Conservation (phyloP, 306 rosid species). For the Dryas drummondii region DNA sequence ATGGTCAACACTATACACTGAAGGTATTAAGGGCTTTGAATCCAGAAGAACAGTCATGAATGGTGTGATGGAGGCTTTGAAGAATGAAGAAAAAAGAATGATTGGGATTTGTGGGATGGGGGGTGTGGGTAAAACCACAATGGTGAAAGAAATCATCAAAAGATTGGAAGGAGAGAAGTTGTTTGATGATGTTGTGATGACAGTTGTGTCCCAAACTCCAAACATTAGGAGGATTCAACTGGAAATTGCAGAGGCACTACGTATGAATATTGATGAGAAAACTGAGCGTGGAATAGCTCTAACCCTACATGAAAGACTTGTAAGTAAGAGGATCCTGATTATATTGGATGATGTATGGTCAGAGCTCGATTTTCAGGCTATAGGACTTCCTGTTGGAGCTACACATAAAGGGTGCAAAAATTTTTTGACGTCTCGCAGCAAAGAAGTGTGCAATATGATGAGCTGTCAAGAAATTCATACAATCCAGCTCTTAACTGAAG, state of each 20-base stretch:
- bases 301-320: background rate
- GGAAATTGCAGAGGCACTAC: background rate
- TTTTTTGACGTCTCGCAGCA: conserved; percentile 21
- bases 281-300: background rate
- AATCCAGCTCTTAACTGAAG: no score
- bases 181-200: background rate
- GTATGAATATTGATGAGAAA: background rate
- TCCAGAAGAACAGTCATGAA: background rate
- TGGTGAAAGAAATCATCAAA: background rate
- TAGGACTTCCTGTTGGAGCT: conserved; percentile 28
- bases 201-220: background rate
- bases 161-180: background rate
- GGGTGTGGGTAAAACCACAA: background rate
- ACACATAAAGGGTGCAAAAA: background rate
- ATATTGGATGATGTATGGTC: conserved; percentile 39
- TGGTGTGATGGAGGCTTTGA: conserved; percentile 1
- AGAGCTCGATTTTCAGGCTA: conserved; percentile 16
- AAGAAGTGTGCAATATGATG: no score
- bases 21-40: background rate
- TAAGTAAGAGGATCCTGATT: background rate
- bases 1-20: no score
- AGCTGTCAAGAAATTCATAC: no score
- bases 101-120: background rate
- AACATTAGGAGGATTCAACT: background rate
- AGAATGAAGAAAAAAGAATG: background rate